Base-by-base conservation (phyloP, 2,329 filamentous ascomycete genomes). In the Aspergillus sp. region DNA sequence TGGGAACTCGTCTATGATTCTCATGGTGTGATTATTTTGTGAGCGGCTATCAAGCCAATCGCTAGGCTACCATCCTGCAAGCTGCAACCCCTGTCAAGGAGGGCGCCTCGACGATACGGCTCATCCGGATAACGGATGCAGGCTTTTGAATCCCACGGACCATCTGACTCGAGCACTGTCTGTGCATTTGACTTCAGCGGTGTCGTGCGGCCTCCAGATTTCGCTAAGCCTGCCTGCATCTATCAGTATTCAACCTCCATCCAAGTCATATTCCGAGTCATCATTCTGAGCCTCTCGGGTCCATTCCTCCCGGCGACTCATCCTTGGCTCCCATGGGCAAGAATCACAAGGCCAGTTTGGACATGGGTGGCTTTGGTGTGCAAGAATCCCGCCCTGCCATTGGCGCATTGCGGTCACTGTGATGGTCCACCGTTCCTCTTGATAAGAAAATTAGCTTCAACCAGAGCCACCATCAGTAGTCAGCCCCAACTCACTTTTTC, bases 381-480 rank as follows among this genome's bases (percentile, higher is more conserved):
- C 27, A 44, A 2, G 17, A 21, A 39, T 15, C 5, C 47, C n/a
- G 46, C 12, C n/a, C 23, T 41, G 21, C 17, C 31, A 57, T 57
- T 57, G 55, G 55, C 40, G 33, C 17, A 17, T 33, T 47, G 9
- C 35, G 41, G 39, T 43, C 37, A 21, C 9, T 21, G 17, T 37
- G 17, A 31, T n/a, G 55, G 55, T 50, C 55, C 55, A 57, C 55
- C 55, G 55, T 57, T 57, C 55, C 23, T 47, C 21, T 47, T 54
- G 52, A 54, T 54, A 53, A 53, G 51, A 53, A 15, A 46, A 17
- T 6, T 23, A 40, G 21, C 48, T 19, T 21, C 39, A 31, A 51
- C 21, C 48, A 27, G 23, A 40, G 35, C 35, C 35, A 17, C 48
- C 33, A 37, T 40, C 24, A 33, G 31, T 12, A n/a, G 6, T 24